A percentile compares a stretch with the other conserved stretches of the same genome.
Conservation (phyloP, 2,329 filamentous ascomycete species). For the Mycocentrospora acerina region DNA sequence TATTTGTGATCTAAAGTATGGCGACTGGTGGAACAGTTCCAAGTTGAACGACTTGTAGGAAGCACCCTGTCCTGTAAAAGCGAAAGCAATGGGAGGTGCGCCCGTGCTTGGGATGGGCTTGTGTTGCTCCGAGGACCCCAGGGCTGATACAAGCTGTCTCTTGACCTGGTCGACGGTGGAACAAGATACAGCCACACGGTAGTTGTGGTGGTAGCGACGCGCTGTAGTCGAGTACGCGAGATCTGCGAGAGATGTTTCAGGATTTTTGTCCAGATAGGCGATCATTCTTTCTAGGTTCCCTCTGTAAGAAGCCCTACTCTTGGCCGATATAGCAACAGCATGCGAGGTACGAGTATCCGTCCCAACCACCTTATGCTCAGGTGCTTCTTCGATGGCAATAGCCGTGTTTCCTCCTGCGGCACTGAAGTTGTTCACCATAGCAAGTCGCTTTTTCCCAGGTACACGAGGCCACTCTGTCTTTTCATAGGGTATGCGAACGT, state of each 20-base stretch:
- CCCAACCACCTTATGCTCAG: neutral
- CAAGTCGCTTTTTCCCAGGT: too few relatives aligned
- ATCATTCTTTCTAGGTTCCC: conserved; percentile 13
- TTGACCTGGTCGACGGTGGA: conserved; percentile 19
- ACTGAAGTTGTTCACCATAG: conserved; percentile 32
- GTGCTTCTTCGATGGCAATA: conserved; percentile 18
- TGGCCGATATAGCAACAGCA: conserved; percentile 21
- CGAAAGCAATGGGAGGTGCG: conserved; percentile 35
- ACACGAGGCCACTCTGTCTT: too few relatives aligned
- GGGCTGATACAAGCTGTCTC: conserved; percentile 2
- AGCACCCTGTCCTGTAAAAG: conserved; percentile 45
- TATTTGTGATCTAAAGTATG: conserved; percentile 35
- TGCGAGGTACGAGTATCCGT: conserved; percentile 18
- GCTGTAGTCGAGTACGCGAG: conserved; percentile 27
- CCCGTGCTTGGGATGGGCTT: neutral
- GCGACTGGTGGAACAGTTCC: conserved; percentile 17
- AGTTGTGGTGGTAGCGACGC: conserved; percentile 22
- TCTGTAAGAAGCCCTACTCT: conserved; percentile 9
- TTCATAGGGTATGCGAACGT: conserved; percentile 16
- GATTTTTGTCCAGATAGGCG: conserved; percentile 8
- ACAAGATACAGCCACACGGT: conserved; percentile 2
- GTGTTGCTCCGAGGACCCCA: neutral
- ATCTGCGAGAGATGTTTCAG: conserved; percentile 3
- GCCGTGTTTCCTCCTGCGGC: conserved; percentile 66
- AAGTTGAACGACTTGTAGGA: conserved; percentile 17